These are phyloP conservation scores for Bimuria novae-zelandiae DNA, from an alignment of 2,329 filamentous ascomycete genomes.

Conservation along the genomic window DNA sequence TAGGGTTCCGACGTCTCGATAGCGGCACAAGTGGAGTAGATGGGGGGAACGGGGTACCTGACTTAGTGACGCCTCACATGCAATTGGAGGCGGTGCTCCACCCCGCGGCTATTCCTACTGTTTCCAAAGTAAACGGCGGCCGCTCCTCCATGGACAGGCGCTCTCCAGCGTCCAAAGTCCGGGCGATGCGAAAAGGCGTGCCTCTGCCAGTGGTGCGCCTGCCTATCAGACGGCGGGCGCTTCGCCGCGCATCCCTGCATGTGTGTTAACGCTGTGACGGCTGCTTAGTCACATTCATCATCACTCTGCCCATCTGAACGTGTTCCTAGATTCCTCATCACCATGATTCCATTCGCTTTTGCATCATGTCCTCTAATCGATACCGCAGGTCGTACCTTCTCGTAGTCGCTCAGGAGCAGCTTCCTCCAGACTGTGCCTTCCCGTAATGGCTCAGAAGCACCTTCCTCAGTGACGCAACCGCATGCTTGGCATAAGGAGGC, in stretches of 20 bases:
- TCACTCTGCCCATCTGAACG: too few relatives aligned
- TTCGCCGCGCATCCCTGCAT: slow-evolving; percentile 11
- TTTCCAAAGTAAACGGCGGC: slow-evolving; percentile 38
- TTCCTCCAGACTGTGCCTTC: too few relatives aligned
- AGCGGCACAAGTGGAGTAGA: slow-evolving; percentile 21
- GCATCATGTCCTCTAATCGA: too few relatives aligned
- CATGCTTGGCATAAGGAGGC: too few relatives aligned
- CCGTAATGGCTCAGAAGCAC: too few relatives aligned
- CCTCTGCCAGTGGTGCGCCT: not conserved
- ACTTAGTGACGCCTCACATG: slow-evolving; percentile 23
- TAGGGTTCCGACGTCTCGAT: slow-evolving; percentile 22
- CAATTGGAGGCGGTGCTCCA: slow-evolving; percentile 21
- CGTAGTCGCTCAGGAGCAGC: too few relatives aligned
- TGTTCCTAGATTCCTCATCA: too few relatives aligned
- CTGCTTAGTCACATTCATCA: not conserved
- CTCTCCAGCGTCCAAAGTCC: slow-evolving; percentile 19
- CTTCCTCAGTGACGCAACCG: too few relatives aligned
- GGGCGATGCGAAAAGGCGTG: slow-evolving; percentile 17
- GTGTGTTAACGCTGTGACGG: not conserved
- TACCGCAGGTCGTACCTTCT: too few relatives aligned
- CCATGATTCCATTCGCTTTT: too few relatives aligned
- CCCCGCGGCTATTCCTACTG: slow-evolving; percentile 39
- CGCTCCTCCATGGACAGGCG: slow-evolving; percentile 42
- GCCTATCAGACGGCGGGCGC: slow-evolving; percentile 17
- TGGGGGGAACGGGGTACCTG: slow-evolving; percentile 12